Conservation (phyloP, 2,329 filamentous ascomycete genomes). For the Fusarium virguliforme region DNA sequence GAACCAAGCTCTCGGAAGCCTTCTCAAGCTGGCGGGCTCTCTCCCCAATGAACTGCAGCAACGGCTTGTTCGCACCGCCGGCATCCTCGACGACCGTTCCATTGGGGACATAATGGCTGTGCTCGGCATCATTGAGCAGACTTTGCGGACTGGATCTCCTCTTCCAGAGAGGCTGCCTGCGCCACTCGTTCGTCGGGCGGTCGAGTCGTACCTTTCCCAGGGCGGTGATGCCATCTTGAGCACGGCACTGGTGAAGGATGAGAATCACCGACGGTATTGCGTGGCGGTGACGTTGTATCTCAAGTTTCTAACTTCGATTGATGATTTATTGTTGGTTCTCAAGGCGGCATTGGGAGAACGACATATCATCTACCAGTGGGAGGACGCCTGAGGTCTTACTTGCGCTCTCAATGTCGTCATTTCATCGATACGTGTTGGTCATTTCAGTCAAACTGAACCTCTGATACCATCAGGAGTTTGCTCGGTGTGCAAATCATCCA, state of each 20-base stretch:
- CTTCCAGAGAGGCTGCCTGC: slow-evolving; percentile 65
- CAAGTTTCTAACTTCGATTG: slow-evolving; percentile 60
- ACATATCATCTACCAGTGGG: slow-evolving; percentile 54
- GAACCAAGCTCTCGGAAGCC: slow-evolving; percentile 55
- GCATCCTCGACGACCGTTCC: slow-evolving; percentile 61
- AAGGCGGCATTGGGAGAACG: slow-evolving; percentile 63
- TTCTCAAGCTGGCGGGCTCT: slow-evolving; percentile 54
- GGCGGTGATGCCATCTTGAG: slow-evolving; percentile 52
- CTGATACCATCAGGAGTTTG: not conserved
- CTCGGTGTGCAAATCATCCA: too few relatives aligned
- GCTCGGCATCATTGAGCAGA: slow-evolving; percentile 63
- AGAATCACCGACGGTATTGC: slow-evolving; percentile 63
- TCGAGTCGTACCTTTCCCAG: slow-evolving; percentile 48
- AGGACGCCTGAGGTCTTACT: slow-evolving; percentile 32
- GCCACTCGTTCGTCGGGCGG: slow-evolving; percentile 60
- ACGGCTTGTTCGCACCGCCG: slow-evolving; percentile 57
- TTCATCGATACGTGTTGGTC: not conserved
- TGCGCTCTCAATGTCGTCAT: not conserved
- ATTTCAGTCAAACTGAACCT: not conserved
- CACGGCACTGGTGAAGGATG: slow-evolving; percentile 57
- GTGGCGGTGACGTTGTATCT: slow-evolving; percentile 63
- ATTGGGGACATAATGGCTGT: slow-evolving; percentile 69
- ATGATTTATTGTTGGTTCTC: slow-evolving; percentile 62
- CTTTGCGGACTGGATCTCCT: slow-evolving; percentile 64
- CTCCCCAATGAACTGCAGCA: slow-evolving; percentile 60